Base-by-base conservation (phyloP, 208 protist genomes). In the Trypanosoma conorhini region DNA sequence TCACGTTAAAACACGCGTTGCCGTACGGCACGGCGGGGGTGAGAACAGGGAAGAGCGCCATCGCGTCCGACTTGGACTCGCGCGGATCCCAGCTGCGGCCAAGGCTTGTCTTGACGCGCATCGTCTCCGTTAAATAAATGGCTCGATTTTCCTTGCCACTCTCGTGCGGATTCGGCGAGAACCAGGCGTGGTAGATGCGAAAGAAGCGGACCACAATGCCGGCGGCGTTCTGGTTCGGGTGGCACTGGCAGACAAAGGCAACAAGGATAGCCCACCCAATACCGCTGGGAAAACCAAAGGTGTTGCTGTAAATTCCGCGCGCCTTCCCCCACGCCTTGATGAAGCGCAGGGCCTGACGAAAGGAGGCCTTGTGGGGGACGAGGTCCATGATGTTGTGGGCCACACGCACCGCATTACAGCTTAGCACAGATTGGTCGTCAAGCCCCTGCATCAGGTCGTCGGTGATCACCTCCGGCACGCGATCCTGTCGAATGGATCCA, bases 1-100 rank as follows among this genome's bases (percentile, higher is more conserved):
- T 97, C 2, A 99, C 97, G 81, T 99, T 99, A 80, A 97, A 98
- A 31, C 97, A 99, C 0, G 98, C 96, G 72, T 99, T 99, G 83
- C 98, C 96, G 54, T 92, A 97, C 35, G 98, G 98, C 55, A 99
- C 97, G 5, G 96, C 93, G 13, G 98, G 98, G n/a, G 98, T 99
- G 46, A 99, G 92, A 48, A 99, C 91, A 9, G 98, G 98, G 85
- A 99, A 99, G 28, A 98, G 80, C 69, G 98, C 94, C 56, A 82
- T 79, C 13, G 93, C 93, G 67, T 99, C 96, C 1, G 85, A 88
- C 57, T 82, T 85, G n/a, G 90, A 89, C 78, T 90, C 80, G 0
- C 86, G 85, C 5, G 88, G 88, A 67, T 97, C 88, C 90, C 91
- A 97, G 69, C 83, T 77, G 5, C 81, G 77, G 21, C 89, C 87